Evolutionary conservation across 352 stramenopile species (phyloP), one percentile per base, ranked within the genome.

Genomic region (Saprolegnia diclina): DNA sequence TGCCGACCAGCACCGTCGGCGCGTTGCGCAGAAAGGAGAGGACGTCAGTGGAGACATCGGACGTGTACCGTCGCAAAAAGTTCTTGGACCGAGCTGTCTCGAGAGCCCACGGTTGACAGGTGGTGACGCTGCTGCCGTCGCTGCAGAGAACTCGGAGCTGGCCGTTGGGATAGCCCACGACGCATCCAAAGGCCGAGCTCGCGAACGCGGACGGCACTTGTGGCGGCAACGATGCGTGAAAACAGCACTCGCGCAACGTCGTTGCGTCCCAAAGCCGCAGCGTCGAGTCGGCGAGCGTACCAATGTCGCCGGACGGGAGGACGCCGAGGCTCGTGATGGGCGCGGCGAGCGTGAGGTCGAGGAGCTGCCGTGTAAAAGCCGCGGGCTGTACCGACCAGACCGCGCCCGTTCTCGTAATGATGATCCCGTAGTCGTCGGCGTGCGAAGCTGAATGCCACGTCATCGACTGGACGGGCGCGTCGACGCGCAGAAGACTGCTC

Each of bases 121-220:
- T 35, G 29, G 29, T 35, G 29, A 2, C 5, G 29, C 29, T 35
- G 29, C 29, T 35, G 2, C 29, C 29, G 29, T 35, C 29, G 29
- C 29, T 35, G 2, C 2, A 35, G 29, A 35, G 29, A 35, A 52
- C 56, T 4, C 40, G 56, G 50, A 64, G 50, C 14, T 13, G 24
- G 5, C 56, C 56, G 18, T 64, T 38, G n/a, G 29, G 22, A 24
- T 24, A 64, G 7, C 56, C 56, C 18, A 64, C 56, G 32, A 64
- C 56, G 37, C 56, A 64, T 1, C 56, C 29, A 11, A 38, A 18
- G 9, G n/a, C 56, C 29, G n/a, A 52, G 46, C 5, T 52, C 56
- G 40, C 50, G 32, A 18, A 64, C 56, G 26, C 32, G 50, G 40
- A 40, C 40, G 16, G 18, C 56, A 5, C 22, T 4, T 14, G 7